Evolutionary conservation across 179 eudicot genomes (phyloP).

Genomic region (Beta corolliflora): DNA sequence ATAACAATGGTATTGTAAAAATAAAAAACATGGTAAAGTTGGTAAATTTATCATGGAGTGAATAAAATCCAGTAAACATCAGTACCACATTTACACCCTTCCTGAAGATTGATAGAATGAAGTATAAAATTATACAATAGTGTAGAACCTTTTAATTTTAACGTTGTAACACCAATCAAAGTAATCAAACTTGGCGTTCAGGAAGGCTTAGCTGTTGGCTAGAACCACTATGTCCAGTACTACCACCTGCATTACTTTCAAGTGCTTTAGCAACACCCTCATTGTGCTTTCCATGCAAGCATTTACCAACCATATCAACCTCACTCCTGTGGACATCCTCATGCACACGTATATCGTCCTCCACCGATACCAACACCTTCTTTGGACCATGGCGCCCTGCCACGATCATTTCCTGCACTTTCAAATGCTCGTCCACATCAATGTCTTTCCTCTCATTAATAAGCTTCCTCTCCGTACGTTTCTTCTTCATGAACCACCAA

Average conservation of each 20-base stretch:
- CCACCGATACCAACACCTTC: constrained; percentile 39
- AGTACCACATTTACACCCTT: too few relatives aligned
- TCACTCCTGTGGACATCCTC: constrained; percentile 41
- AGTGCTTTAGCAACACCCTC: constrained; percentile 7
- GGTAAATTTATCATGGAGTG: too few relatives aligned
- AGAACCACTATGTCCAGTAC: constrained; percentile 18
- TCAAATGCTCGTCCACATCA: constrained; percentile 47
- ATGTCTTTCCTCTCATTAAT: constrained; percentile 44
- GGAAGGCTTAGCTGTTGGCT: constrained; percentile 27
- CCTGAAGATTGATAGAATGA: too few relatives aligned
- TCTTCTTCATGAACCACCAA: constrained; percentile 52
- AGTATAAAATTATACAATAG: too few relatives aligned
- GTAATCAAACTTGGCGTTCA: constrained; percentile 25
- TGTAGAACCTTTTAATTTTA: too few relatives aligned
- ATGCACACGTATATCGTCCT: constrained; percentile 51
- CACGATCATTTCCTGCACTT: constrained; percentile 46
- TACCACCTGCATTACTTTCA: neutral
- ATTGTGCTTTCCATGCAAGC: constrained; percentile 29
- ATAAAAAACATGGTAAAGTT: too few relatives aligned
- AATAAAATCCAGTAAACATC: too few relatives aligned
- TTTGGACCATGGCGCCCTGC: constrained; percentile 45
- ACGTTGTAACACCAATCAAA: too few relatives aligned
- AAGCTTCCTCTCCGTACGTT: constrained; percentile 34
- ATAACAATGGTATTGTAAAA: too few relatives aligned
- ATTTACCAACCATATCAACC: constrained; percentile 31